Base-by-base conservation (phyloP, 257 asterid species). In the Plantago elongata region DNA sequence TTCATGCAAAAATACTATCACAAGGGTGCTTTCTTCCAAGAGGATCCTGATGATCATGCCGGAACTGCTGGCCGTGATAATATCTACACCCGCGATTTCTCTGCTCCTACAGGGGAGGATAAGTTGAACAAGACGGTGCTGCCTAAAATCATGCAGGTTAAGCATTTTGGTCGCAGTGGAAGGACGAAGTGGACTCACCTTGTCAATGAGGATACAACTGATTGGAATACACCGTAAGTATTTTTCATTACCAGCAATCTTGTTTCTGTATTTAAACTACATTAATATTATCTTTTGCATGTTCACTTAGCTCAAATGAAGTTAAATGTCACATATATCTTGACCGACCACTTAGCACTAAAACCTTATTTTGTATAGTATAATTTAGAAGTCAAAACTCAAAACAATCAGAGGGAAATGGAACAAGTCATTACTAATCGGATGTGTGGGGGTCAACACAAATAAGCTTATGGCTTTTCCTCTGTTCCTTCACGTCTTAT, bases 1-100 rank as follows among this genome's bases (percentile, higher is more conserved):
- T 93, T 89, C 72, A 93, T 93, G 99, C 97, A 89, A 88, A 93
- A 89, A 69, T 93, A 93, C 80, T 93, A 68, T 75, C 97, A 93
- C 68, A 87, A 85, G 67, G 99, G 99, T 74, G 99, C 96, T 58
- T 93, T 89, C 88, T 93, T 89, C 74, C 99, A 85, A 81, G 5
- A 81, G 9, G 64, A 89, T 73, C 56, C 91, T 44, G 95, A 85
- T 63, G 95, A 89, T 42, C 63, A 13, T 38, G 78, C 84, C 15
- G 97, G 92, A 70, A 87, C 95, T 44, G 87, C 85, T 13, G 91
- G 83, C 15, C 71, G 79, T 18, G 88, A 74, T 34, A 15, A 13
- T 51, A 75, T 90, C 40, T 90, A 64, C 58, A 56, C 60, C 5
- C 94, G 98, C 9, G 96, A 90, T 69, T 90, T 82, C 89, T 90